Conservation (phyloP, 73 alveolate genomes). For the Effrenium voratum region DNA sequence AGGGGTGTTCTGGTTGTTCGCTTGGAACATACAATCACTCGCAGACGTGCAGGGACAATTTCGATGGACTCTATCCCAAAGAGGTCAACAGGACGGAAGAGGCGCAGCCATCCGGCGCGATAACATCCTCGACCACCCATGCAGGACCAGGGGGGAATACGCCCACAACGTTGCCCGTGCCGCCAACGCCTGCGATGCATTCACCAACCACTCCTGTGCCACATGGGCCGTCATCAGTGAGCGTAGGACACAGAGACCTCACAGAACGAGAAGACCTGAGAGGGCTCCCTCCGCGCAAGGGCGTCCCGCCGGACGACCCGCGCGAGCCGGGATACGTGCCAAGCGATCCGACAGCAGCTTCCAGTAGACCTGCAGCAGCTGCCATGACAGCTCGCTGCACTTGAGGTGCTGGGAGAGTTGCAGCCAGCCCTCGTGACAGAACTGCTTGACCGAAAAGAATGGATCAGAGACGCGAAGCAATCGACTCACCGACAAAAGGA, state of each 20-base stretch:
- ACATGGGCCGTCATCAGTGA: too few relatives aligned
- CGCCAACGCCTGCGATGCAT: too few relatives aligned
- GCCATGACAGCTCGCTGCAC: not conserved
- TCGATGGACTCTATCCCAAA: not conserved
- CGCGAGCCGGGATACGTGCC: not conserved
- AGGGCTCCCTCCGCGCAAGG: not conserved
- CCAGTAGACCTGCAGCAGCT: not conserved
- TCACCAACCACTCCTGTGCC: too few relatives aligned
- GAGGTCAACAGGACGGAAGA: not conserved
- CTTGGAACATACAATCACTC: not conserved
- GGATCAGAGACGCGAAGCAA: not conserved
- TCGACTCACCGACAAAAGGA: not conserved
- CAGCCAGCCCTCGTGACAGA: not conserved
- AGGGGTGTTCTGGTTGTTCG: constrained; percentile 6
- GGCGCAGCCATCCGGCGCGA: not conserved
- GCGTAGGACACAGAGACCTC: not conserved
- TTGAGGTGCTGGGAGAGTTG: not conserved
- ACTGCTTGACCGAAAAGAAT: not conserved
- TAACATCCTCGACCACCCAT: not conserved
- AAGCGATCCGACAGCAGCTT: not conserved
- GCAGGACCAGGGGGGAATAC: not conserved
- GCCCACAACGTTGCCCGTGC: not conserved
- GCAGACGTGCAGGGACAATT: not conserved
- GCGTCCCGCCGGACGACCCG: not conserved
- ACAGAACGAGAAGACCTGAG: not conserved